These are phyloP conservation scores for Guadua angustifolia DNA, from an alignment of 176 grass and related monocot genomes.

Conservation along the genomic window DNA sequence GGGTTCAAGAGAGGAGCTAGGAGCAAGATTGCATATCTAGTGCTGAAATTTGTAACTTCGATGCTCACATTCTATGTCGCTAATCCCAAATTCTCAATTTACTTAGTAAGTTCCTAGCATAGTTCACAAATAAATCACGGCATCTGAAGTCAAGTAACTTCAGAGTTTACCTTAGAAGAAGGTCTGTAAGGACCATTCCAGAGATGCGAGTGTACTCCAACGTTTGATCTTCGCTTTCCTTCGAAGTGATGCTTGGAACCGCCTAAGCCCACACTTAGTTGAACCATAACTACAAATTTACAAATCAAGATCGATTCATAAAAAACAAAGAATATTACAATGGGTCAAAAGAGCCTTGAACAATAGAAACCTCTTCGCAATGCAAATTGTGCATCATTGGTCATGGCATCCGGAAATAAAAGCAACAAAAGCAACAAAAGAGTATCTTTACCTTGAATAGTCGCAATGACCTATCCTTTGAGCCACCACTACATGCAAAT, in stretches of 20 bases:
- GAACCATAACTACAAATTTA: slow-evolving; percentile 84
- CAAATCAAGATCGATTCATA: slow-evolving; percentile 28
- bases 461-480: too few relatives aligned
- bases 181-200: slow-evolving; percentile 97
- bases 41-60: neutral
- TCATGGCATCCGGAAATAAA: too few relatives aligned
- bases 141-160: slow-evolving; percentile 33
- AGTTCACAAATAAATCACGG: neutral
- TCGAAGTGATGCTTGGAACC: slow-evolving; percentile 89
- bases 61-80: neutral
- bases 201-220: slow-evolving; percentile 97
- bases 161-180: slow-evolving; percentile 79
- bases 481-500: too few relatives aligned
- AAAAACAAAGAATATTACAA: too few relatives aligned
- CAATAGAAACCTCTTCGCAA: too few relatives aligned
- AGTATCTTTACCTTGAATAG: too few relatives aligned
- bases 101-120: neutral
- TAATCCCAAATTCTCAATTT: neutral
- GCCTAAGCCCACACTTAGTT: slow-evolving; percentile 94
- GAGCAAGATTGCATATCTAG: neutral
- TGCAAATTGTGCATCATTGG: too few relatives aligned
- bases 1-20: neutral
- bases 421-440: too few relatives aligned
- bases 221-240: slow-evolving; percentile 87
- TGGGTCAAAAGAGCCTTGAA: too few relatives aligned